These are phyloP conservation scores for Crataegus laevigata DNA, from an alignment of 306 rosid species.

Conservation along the genomic window DNA sequence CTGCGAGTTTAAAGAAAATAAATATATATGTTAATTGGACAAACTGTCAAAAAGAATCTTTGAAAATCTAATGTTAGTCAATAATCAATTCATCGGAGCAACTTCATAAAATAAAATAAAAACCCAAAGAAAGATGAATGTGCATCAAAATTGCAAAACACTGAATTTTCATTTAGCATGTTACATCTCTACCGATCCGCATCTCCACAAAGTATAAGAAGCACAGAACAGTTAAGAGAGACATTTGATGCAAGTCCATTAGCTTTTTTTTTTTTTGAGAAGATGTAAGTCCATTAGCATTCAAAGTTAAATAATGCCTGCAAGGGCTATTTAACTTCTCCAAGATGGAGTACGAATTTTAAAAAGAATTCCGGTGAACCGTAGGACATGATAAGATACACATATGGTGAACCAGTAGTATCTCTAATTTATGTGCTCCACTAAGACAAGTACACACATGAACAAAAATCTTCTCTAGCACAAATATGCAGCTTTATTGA, in stretches of 20 bases:
- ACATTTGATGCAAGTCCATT: constrained; percentile 30
- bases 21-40: not conserved
- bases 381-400: not conserved
- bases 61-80: not conserved
- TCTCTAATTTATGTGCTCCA: not conserved
- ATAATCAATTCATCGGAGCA: not conserved
- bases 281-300: constrained; percentile 33
- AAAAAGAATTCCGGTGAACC: not conserved
- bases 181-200: constrained; percentile 43
- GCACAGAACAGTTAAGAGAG: constrained; percentile 43
- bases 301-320: constrained; percentile 17
- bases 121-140: not conserved
- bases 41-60: not conserved
- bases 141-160: not conserved
- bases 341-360: constrained; percentile 23
- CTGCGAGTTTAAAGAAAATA: constrained; percentile 3
- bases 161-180: not conserved
- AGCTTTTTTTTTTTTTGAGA: too few relatives aligned
- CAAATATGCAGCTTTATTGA: not conserved
- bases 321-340: constrained; percentile 26
- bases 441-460: not conserved
- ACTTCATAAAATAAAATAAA: not conserved
- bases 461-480: not conserved
- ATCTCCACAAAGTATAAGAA: constrained; percentile 22
- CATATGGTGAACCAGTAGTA: too few relatives aligned